These are phyloP conservation scores for Zygosaccharomyces lentus DNA, from an alignment of 805 yeast species.

Conservation along the genomic window DNA sequence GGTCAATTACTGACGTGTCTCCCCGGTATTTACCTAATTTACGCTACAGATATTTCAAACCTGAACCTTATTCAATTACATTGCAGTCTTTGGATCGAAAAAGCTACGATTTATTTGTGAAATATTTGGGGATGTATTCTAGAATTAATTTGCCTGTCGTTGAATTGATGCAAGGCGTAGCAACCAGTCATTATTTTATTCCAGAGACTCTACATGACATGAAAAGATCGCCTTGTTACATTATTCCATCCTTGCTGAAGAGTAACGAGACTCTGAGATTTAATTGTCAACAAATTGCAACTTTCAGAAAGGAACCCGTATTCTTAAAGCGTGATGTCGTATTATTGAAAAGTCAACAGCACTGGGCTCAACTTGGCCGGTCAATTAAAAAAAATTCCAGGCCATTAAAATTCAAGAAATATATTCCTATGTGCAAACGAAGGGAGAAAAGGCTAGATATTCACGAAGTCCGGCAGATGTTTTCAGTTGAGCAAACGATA, in stretches of 20 bases:
- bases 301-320: slow-evolving; percentile 7
- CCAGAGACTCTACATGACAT: slow-evolving; percentile 18
- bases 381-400: slow-evolving; percentile 9
- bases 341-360: slow-evolving; percentile 22
- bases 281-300: slow-evolving; percentile 3
- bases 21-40: slow-evolving; percentile 23
- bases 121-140: slow-evolving; percentile 5
- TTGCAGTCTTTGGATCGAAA: slow-evolving; percentile 10
- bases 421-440: slow-evolving; percentile 8
- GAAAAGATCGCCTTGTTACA: slow-evolving; percentile 19
- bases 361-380: slow-evolving; percentile 30
- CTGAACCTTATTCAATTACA: slow-evolving; percentile 2
- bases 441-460: slow-evolving; percentile 2
- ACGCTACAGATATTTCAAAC: slow-evolving; percentile 18
- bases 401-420: slow-evolving; percentile 15
- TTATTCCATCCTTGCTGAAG: slow-evolving; percentile 13
- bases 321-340: slow-evolving; percentile 20
- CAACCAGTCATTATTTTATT: slow-evolving; percentile 12
- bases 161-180: slow-evolving; percentile 6
- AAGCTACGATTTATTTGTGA: slow-evolving; percentile 7
- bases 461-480: slow-evolving; percentile 19
- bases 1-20: slow-evolving; percentile 19
- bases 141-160: not conserved
- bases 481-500: slow-evolving; percentile 25
- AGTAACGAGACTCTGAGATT: slow-evolving; percentile 12